Evolutionary conservation across 164 flowering plant species (phyloP), one percentile per base, ranked within the genome.

Genomic region (Piper longum): DNA sequence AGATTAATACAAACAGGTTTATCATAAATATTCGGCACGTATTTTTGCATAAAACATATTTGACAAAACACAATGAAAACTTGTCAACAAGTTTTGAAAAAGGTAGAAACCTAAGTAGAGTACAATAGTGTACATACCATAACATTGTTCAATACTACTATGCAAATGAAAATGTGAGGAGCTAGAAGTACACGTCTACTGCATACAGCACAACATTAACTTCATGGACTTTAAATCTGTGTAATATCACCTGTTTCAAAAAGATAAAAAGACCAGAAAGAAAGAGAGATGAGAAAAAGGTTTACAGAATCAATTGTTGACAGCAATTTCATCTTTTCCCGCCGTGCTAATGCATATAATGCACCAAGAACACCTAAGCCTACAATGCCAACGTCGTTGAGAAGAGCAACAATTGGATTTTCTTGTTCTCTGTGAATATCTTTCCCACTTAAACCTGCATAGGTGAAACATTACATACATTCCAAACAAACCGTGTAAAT

Each of bases 341-440:
- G 78, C 76, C 51, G 82, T 57, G 81, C 72, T 72, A 81, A 72
- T 57, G 86, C 79, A 79, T 82, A 88, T 40, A 90, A 75, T 61
- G 96, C 85, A 65, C 87, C 95, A 70, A 93, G 81, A 62, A 86
- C 76, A 51, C 89, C 88, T 39, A 85, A 62, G 45, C 86, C 75
- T 51, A 88, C 63, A 59, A 88, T 71, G 62, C 99, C 97, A 41
- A 85, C 52, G 43, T 70, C 96, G 79, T 87, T 88, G 66, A 88
- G 73, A 69, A 90, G 78, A 66, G 82, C 74, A 51, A 81, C 62
- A 48, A 85, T 66, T 8, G 88, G 74, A 81, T 78, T 85, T 60
- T 69, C 43, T 16, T 77, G 68, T 43, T 72, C 66, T 9, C 48
- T 56, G 71, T 62, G 63, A 45, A 73, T 70, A 66, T 52, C 61